Conservation (phyloP, 768 basidiomycete genomes). For the Zangia roseola region DNA sequence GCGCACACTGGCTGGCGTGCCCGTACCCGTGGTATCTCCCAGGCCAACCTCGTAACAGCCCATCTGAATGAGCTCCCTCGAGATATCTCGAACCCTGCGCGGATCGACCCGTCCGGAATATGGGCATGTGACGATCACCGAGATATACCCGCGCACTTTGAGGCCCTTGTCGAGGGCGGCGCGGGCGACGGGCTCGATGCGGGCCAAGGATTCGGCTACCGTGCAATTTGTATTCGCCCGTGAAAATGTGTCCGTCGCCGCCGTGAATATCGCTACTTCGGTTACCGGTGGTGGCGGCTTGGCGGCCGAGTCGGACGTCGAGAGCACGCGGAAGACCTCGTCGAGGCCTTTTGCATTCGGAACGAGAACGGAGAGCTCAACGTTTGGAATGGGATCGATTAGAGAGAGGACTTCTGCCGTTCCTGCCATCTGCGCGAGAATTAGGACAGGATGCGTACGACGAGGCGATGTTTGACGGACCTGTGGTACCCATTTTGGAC, state of each 20-base stretch:
- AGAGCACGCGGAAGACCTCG: slow-evolving; percentile 58
- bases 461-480: slow-evolving; percentile 29
- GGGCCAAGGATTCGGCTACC: slow-evolving; percentile 64
- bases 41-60: slow-evolving; percentile 93
- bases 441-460: background rate
- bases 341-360: slow-evolving; percentile 81
- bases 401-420: slow-evolving; percentile 70
- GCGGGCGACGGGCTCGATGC: slow-evolving; percentile 59
- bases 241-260: slow-evolving; percentile 84
- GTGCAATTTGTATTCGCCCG: slow-evolving; percentile 82
- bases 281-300: slow-evolving; percentile 55
- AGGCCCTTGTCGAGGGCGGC: slow-evolving; percentile 61
- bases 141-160: slow-evolving; percentile 82
- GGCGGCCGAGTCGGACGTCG: slow-evolving; percentile 27
- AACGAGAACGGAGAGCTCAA: slow-evolving; percentile 76
- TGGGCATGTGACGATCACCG: slow-evolving; percentile 81
- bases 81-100: slow-evolving; percentile 61
- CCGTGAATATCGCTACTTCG: slow-evolving; percentile 88
- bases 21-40: slow-evolving; percentile 90
- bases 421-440: slow-evolving; percentile 70
- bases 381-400: slow-evolving; percentile 51
- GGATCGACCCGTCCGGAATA: slow-evolving; percentile 79
- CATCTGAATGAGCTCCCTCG: slow-evolving; percentile 76
- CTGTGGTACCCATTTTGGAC: slow-evolving; percentile 93
- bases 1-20: slow-evolving; percentile 66